Evolutionary conservation across 2,329 filamentous ascomycete genomes (phyloP), one percentile per base, ranked within the genome.

Genomic region (Nemania diffusa): DNA sequence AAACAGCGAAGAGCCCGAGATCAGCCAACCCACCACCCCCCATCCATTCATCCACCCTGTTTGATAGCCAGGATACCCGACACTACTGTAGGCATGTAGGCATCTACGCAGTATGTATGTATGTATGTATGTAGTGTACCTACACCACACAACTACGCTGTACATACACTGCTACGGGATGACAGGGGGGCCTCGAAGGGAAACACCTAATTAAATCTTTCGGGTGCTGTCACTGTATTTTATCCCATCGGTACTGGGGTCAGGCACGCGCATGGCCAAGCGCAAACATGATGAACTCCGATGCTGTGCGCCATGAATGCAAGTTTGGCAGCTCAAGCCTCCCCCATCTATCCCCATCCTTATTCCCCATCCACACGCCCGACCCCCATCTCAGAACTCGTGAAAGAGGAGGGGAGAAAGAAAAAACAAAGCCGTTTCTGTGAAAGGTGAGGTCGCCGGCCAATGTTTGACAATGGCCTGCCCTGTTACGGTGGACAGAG

Each of bases 281-380:
- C 66, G 69, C 71, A 73, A 73, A 71, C 69, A 71, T 66, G 24
- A 68, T 68, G 65, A 68, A 69, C 62, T 70, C 74, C 70, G 71
- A 74, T 65, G 73, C 62, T 60, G 74, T 75, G 73, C 61, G 56
- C 65, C 74, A 42, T 71, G 65, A 62, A 72, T 76, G 73, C 73
- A 71, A 71, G 73, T 75, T 75, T 76, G 74, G 70, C 74, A 76
- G 73, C 68, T 73, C 57, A 51, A 64, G 58, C 26, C 42, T 50
- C 62, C 37, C 40, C 42, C 29, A 32, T 9, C 29, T 32, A 32
- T 32, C 29, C 29, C 29, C 29, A 32, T 32, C 29, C 29, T 5
- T 32, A 5, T 9, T 32, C 29, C 29, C 29, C 29, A 32, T 32
- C 29, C 29, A 32, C 9, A 5, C 29, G 9, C 29, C n/a, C n/a